Base-by-base conservation (phyloP, 441 rosid species). In the Jatropha podagrica region DNA sequence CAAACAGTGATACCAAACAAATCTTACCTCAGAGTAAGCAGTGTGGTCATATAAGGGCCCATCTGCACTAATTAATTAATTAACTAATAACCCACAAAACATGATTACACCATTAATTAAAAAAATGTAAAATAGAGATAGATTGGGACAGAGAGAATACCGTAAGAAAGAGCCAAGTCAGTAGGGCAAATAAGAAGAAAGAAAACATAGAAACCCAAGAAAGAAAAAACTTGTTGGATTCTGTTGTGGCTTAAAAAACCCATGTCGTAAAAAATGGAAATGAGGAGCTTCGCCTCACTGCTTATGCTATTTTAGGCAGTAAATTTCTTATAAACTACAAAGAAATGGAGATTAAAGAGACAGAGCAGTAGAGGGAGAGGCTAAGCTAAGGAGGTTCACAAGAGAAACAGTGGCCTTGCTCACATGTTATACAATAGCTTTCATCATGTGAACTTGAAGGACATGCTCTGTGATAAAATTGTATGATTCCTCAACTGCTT, bases 1-100 rank as follows among this genome's bases (percentile, higher is more conserved):
- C 15, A 48, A 48, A 48, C 52, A 48, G 52, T 48, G 2, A 48
- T 48, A 15, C 14, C 15, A 12, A 48, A 54, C 1, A 56, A 7
- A 56, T 56, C 51, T 78, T 77, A 93, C 97, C 93, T 90, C 85
- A 2, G 85, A 82, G 68, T 88, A 88, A 4, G 95, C 93, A 46
- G 92, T 88, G 72, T 83, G 81, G 82, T 93, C 97, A 71, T 93
- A 93, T 42, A 76, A 37, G 38, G 85, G 85, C 20, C 88, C 90
- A 78, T 81, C 97, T 90, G 87, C 72, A 75, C 3, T 37, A 74
- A 66, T 62, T 32, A 5, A n/a, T 18, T 56, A 8, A 60, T 48
- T 41, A 37, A 26, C 40, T 14, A 64, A 42, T 2, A 8, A 42
- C 7, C 46, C 6, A 42, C 46, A 42, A 8, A 42, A 32, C 32